phyloP scores from a whole-genome alignment of 805 yeast genomes.

The Pichia deserticola region DNA sequence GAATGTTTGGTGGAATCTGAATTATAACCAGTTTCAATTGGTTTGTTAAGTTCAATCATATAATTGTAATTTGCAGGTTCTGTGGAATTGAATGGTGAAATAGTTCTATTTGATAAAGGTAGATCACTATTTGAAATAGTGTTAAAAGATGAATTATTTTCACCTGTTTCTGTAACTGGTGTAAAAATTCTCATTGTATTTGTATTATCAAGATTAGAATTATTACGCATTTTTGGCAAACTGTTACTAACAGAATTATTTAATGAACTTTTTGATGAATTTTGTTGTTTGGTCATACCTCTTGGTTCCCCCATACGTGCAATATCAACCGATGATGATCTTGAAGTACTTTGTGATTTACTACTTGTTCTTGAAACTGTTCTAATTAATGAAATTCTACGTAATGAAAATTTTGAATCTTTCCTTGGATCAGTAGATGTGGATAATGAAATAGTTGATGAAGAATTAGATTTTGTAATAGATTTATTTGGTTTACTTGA shows the following conservation, averaged over 20 bases:
- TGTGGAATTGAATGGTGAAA: background rate
- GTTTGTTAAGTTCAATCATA: background rate
- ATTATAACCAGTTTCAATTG: background rate
- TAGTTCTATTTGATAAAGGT: background rate
- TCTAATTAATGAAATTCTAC: background rate
- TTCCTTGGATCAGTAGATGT: background rate
- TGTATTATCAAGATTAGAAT: background rate
- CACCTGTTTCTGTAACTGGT: background rate
- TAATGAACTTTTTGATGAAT: background rate
- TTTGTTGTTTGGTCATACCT: background rate
- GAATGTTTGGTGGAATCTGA: background rate
- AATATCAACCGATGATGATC: conserved; percentile 3
- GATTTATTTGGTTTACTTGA: background rate
- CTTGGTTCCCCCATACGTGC: background rate
- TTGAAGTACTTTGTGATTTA: background rate
- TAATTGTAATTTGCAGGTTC: background rate
- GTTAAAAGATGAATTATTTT: background rate
- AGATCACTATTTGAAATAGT: background rate
- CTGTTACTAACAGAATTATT: background rate
- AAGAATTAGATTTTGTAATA: background rate
- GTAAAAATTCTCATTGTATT: background rate
- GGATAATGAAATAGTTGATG: background rate
- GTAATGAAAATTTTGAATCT: background rate
- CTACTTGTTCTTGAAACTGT: background rate
- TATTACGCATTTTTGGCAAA: background rate